These are phyloP conservation scores for Bryoerythrophyllum caledonicum DNA, from an alignment of 225 moss, liverwort and hornwort species.

Conservation along the genomic window DNA sequence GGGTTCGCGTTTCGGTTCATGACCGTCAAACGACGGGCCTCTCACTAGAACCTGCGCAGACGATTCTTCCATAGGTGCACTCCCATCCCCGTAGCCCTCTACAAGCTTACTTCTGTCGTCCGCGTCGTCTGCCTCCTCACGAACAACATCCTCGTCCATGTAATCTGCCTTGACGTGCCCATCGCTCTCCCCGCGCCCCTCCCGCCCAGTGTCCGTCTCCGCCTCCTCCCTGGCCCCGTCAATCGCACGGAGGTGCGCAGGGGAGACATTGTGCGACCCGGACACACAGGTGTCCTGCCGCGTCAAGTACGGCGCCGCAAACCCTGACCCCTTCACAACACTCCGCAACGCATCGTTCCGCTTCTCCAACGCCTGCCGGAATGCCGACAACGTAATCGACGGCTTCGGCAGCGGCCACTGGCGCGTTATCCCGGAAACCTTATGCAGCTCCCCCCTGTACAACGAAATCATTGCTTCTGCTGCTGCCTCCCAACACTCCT, in stretches of 20 bases:
- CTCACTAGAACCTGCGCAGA: slow-evolving; percentile 21
- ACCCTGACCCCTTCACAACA: not conserved
- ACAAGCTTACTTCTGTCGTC: slow-evolving; percentile 47
- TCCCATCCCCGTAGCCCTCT: slow-evolving; percentile 40
- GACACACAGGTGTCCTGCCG: slow-evolving; percentile 49
- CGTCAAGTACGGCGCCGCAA: slow-evolving; percentile 36
- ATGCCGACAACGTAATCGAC: slow-evolving; percentile 67
- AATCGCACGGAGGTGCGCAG: slow-evolving; percentile 28
- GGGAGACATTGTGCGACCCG: slow-evolving; percentile 53
- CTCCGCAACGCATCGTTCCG: slow-evolving; percentile 63
- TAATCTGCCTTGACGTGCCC: slow-evolving; percentile 43
- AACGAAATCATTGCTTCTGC: slow-evolving; percentile 84
- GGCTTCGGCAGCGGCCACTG: slow-evolving; percentile 89
- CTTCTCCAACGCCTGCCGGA: slow-evolving; percentile 66
- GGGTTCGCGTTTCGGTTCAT: slow-evolving; percentile 28
- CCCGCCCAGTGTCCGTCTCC: slow-evolving; percentile 51
- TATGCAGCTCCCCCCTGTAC: slow-evolving; percentile 93
- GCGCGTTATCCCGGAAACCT: slow-evolving; percentile 86
- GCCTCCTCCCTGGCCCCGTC: slow-evolving; percentile 32
- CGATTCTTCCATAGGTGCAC: slow-evolving; percentile 34
- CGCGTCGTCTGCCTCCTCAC: slow-evolving; percentile 38
- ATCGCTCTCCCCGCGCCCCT: slow-evolving; percentile 63
- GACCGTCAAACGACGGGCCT: slow-evolving; percentile 29
- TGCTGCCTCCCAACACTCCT: slow-evolving; percentile 29
- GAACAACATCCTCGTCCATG: slow-evolving; percentile 55